These are phyloP conservation scores for Fremontodendron californicum DNA, from an alignment of 345 rosid genomes.

Conservation along the genomic window DNA sequence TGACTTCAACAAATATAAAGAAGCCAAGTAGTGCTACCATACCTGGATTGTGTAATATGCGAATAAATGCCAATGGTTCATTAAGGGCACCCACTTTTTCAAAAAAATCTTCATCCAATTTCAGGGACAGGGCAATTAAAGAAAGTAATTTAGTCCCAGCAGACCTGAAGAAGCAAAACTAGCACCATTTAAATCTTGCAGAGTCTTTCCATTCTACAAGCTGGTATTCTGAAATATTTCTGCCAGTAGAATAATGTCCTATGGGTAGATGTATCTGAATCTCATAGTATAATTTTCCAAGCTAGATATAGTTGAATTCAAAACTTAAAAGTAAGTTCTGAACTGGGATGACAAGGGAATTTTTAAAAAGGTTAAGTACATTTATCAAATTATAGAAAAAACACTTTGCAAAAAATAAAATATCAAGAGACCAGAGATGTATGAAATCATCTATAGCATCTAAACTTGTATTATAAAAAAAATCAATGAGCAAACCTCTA, in stretches of 20 bases:
- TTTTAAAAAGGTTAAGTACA: not conserved
- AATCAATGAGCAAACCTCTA: not conserved
- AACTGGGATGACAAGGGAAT: not conserved
- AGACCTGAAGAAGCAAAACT: constrained; percentile 38
- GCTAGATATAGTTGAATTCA: not conserved
- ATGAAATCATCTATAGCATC: not conserved
- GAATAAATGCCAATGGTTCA: constrained; percentile 41
- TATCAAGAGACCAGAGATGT: not conserved
- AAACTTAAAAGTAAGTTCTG: not conserved
- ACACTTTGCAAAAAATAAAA: not conserved
- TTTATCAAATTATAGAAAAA: not conserved
- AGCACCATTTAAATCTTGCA: not conserved
- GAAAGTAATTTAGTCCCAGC: constrained; percentile 48
- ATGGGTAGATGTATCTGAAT: not conserved
- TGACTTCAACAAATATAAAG: not conserved
- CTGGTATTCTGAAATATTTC: not conserved
- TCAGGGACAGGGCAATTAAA: constrained; percentile 65
- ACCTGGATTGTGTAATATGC: constrained; percentile 80
- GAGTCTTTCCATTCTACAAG: not conserved
- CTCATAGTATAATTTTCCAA: not conserved
- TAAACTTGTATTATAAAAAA: not conserved
- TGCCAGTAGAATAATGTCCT: not conserved
- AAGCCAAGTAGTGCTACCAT: not conserved
- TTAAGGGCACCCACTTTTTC: constrained; percentile 57
- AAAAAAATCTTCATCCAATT: constrained; percentile 62